Percentiles rank a stretch among this genome's conserved stretches.
These are phyloP conservation scores for Lepidopterella palustris DNA, from an alignment of 495 filamentous ascomycete species.

Conservation along the genomic window DNA sequence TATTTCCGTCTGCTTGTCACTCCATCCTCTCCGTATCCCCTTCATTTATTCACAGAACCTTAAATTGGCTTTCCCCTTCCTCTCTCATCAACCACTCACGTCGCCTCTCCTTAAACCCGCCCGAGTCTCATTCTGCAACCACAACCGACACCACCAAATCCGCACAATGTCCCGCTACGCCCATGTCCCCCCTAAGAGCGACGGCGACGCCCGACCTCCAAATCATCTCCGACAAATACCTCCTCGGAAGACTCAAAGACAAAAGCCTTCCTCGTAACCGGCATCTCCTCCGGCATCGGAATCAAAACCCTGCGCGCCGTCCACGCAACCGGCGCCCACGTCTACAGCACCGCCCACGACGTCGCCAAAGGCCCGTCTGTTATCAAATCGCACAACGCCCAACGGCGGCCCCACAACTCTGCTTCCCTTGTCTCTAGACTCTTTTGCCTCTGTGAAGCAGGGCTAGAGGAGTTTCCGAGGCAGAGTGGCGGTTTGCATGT, in stretches of 20 bases:
- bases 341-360: constrained; percentile 42
- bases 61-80: too few relatives aligned
- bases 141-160: background rate
- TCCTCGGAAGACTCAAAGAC: constrained; percentile 35
- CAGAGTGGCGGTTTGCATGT: constrained; percentile 26
- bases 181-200: constrained; percentile 33
- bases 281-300: constrained; percentile 53
- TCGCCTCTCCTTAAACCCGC: too few relatives aligned
- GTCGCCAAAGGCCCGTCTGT: constrained; percentile 34
- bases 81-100: too few relatives aligned
- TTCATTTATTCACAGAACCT: too few relatives aligned
- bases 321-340: constrained; percentile 41
- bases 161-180: constrained; percentile 3
- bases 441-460: constrained; percentile 41
- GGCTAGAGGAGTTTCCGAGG: constrained; percentile 33
- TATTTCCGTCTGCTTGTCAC: too few relatives aligned
- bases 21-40: too few relatives aligned
- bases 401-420: constrained; percentile 28
- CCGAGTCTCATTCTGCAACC: too few relatives aligned
- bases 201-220: constrained; percentile 42
- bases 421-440: constrained; percentile 40
- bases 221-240: constrained; percentile 41
- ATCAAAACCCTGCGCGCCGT: constrained; percentile 45
- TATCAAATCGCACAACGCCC: constrained; percentile 15
- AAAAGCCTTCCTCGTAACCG: constrained; percentile 67